phyloP scores from a whole-genome alignment of 306 rosid species.

The Vigna angularis region DNA sequence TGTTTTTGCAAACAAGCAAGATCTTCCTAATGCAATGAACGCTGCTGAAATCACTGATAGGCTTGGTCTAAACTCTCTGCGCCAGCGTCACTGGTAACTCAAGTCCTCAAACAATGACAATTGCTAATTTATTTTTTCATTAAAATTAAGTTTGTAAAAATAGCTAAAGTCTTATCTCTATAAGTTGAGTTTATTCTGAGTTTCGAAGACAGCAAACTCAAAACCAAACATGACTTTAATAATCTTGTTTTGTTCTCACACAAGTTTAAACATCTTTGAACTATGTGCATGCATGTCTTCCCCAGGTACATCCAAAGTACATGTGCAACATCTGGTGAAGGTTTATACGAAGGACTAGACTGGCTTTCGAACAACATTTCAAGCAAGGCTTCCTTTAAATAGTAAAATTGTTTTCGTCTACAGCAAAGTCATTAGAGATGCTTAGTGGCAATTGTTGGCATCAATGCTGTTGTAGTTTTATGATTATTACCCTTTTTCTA shows the following conservation, averaged over 20 bases:
- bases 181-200: too few species aligned
- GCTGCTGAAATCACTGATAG: conserved; percentile 75
- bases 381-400: conserved; percentile 53
- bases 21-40: conserved; percentile 81
- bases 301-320: conserved; percentile 77
- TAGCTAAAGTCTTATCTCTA: too few species aligned
- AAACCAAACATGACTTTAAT: too few species aligned
- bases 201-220: too few species aligned
- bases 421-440: conserved; percentile 23
- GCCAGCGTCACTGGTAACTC: conserved; percentile 68
- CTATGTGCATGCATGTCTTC: conserved; percentile 23
- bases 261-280: background rate
- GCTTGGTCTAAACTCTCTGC: conserved; percentile 52
- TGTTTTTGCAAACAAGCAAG: conserved; percentile 80
- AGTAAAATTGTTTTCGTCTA: background rate
- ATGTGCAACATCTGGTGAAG: conserved; percentile 83
- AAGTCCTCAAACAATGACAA: conserved; percentile 4
- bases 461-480: conserved; percentile 22
- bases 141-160: too few species aligned
- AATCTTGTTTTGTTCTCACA: background rate
- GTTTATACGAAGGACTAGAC: conserved; percentile 75
- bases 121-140: background rate
- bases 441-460: conserved; percentile 23
- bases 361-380: conserved; percentile 81
- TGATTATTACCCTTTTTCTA: background rate